These are phyloP conservation scores for Anthostomella pinea DNA, from an alignment of 2,329 filamentous ascomycete species.

Conservation along the genomic window DNA sequence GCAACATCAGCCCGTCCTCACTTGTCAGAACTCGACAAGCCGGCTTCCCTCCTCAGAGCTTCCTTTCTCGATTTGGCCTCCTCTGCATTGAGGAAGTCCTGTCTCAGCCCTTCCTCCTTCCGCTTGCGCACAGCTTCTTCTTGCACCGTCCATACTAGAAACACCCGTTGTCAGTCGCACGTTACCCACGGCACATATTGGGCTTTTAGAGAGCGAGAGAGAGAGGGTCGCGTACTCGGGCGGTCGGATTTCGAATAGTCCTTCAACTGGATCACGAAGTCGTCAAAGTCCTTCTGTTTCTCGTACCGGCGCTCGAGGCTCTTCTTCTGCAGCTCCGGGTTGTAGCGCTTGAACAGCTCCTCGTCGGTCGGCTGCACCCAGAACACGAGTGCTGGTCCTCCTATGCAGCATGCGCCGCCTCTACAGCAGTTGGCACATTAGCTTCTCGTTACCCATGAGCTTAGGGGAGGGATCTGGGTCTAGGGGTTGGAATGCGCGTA, in stretches of 20 bases:
- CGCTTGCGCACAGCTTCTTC: conserved; percentile 37
- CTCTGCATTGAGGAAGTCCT: conserved; percentile 34
- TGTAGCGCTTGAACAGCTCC: conserved; percentile 88
- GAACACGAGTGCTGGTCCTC: conserved; percentile 80
- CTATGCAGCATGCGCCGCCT: conserved; percentile 57
- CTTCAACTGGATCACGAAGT: conserved; percentile 81
- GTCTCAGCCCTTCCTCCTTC: conserved; percentile 33
- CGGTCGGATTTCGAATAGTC: conserved; percentile 88
- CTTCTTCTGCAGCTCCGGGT: conserved; percentile 87
- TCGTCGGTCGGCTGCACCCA: conserved; percentile 83
- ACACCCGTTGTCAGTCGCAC: conserved; percentile 9
- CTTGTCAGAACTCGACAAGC: conserved; percentile 16
- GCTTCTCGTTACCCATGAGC: conserved; percentile 4
- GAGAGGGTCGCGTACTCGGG: conserved; percentile 77
- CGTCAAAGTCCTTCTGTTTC: conserved; percentile 81
- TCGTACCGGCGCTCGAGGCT: conserved; percentile 76
- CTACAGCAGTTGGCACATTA: too few relatives aligned
- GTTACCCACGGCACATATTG: too few relatives aligned
- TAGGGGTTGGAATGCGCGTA: conserved; percentile 42
- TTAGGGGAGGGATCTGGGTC: conserved; percentile 7
- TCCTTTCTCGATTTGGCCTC: conserved; percentile 39
- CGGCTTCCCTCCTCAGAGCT: conserved; percentile 38
- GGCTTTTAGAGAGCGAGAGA: too few relatives aligned
- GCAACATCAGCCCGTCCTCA: not conserved
- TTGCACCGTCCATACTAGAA: conserved; percentile 45